phyloP scores from a whole-genome alignment of 352 stramenopile species.

The Phytophthora quininea region DNA sequence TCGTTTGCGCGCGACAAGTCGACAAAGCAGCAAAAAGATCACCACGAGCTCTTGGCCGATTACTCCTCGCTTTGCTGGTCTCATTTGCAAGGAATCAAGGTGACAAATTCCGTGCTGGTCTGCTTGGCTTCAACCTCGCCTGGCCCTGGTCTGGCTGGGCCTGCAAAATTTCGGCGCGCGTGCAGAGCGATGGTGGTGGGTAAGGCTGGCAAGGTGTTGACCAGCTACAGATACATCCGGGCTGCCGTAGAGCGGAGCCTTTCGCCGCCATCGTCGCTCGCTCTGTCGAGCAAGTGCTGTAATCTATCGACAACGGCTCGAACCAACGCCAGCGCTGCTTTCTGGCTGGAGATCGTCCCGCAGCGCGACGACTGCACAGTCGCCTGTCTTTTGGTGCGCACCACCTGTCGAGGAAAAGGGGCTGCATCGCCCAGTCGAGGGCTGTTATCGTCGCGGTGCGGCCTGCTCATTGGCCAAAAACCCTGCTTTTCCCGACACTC shows the following conservation, averaged over 20 bases:
- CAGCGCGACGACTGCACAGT: not conserved
- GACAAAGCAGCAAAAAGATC: not conserved
- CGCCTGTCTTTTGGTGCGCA: not conserved
- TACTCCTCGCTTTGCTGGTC: no score
- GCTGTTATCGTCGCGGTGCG: not conserved
- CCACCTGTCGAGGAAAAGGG: not conserved
- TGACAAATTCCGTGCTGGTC: no score
- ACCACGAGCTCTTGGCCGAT: not conserved
- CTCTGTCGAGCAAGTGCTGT: no score
- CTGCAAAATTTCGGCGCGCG: no score
- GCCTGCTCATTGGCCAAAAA: constrained; percentile 28
- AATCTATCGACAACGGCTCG: not conserved
- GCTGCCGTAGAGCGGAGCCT: no score
- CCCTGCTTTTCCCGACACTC: not conserved
- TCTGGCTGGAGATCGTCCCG: not conserved
- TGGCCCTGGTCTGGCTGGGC: no score
- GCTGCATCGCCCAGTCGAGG: not conserved
- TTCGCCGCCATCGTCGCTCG: no score
- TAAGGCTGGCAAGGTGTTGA: no score
- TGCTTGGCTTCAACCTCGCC: no score
- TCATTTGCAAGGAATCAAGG: no score
- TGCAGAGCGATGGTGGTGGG: no score
- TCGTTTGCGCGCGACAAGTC: not conserved
- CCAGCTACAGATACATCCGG: no score
- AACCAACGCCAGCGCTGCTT: not conserved